phyloP scores from a whole-genome alignment of 2,329 filamentous ascomycete genomes.

The Metarhizium sp. region DNA sequence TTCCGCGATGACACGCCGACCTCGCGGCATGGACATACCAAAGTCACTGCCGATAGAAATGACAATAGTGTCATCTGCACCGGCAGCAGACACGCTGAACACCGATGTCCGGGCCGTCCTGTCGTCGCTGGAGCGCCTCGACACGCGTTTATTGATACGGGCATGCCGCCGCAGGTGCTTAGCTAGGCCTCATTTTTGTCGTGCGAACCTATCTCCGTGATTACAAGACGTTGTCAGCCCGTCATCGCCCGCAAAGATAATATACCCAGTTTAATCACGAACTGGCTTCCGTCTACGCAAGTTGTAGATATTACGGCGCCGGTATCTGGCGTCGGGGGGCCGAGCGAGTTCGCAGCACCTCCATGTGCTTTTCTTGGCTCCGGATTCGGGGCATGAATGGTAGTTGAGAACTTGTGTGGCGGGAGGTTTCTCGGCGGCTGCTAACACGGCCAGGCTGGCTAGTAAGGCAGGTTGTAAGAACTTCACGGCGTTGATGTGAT shows the following conservation, averaged over 20 bases:
- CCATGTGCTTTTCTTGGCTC: neutral
- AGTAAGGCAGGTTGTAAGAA: neutral
- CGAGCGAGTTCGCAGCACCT: neutral
- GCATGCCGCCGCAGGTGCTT: slow-evolving; percentile 42
- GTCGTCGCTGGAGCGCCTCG: slow-evolving; percentile 33
- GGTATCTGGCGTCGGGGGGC: neutral
- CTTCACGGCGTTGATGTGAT: neutral
- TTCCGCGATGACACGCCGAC: slow-evolving; percentile 40
- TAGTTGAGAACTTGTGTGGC: neutral
- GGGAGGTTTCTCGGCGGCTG: neutral
- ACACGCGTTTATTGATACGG: slow-evolving; percentile 32
- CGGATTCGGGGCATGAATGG: neutral
- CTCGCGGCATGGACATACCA: slow-evolving; percentile 43
- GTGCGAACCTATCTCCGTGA: slow-evolving; percentile 34
- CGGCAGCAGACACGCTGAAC: slow-evolving; percentile 35
- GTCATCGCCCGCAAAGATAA: neutral
- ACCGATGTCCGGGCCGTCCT: slow-evolving; percentile 37
- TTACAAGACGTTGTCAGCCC: neutral
- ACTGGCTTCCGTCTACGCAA: neutral
- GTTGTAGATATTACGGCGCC: neutral
- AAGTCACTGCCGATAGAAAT: slow-evolving; percentile 44
- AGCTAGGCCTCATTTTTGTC: slow-evolving; percentile 39
- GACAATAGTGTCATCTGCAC: slow-evolving; percentile 37
- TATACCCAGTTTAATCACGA: neutral
- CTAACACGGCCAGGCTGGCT: neutral